phyloP scores from a whole-genome alignment of 2,329 filamentous ascomycete species.

The Chaetomium globosum region DNA sequence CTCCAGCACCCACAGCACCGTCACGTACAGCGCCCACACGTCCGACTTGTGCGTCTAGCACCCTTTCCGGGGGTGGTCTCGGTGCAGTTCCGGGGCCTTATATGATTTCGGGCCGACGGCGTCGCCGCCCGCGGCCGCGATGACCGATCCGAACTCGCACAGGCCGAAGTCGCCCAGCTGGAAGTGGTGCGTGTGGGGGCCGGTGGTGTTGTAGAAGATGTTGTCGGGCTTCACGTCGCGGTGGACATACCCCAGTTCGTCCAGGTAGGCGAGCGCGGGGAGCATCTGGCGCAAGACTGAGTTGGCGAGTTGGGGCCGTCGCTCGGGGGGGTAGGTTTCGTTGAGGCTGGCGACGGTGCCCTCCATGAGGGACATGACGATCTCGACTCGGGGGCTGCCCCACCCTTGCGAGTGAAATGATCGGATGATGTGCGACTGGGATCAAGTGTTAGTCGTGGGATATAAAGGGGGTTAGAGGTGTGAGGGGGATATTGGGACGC shows the following conservation, averaged over 20 bases:
- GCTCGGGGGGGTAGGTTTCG: no score
- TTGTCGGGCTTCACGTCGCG: slow-evolving; percentile 24
- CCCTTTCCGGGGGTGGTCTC: no score
- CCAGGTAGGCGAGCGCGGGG: slow-evolving; percentile 17
- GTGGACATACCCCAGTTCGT: neutral
- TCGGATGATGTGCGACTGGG: slow-evolving; percentile 15
- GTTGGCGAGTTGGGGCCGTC: neutral
- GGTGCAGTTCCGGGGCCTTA: slow-evolving; percentile 11
- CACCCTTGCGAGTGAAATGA: slow-evolving; percentile 7
- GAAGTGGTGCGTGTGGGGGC: slow-evolving; percentile 5
- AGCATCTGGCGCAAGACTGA: slow-evolving; percentile 15
- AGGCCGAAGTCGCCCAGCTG: slow-evolving; percentile 22
- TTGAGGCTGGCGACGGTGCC: neutral
- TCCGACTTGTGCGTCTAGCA: slow-evolving; percentile 23
- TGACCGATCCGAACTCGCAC: neutral
- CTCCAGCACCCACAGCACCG: slow-evolving; percentile 17
- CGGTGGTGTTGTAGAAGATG: slow-evolving; percentile 15
- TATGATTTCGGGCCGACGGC: neutral
- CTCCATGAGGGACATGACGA: slow-evolving; percentile 19
- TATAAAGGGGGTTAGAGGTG: neutral
- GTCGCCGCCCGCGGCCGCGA: neutral
- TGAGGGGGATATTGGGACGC: neutral
- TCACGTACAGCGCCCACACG: slow-evolving; percentile 24
- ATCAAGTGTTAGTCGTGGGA: neutral
- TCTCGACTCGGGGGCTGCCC: slow-evolving; percentile 5